Evolutionary conservation across 1,284 basidiomycete genomes (phyloP).

Genomic region (Clitocybe nebularis): DNA sequence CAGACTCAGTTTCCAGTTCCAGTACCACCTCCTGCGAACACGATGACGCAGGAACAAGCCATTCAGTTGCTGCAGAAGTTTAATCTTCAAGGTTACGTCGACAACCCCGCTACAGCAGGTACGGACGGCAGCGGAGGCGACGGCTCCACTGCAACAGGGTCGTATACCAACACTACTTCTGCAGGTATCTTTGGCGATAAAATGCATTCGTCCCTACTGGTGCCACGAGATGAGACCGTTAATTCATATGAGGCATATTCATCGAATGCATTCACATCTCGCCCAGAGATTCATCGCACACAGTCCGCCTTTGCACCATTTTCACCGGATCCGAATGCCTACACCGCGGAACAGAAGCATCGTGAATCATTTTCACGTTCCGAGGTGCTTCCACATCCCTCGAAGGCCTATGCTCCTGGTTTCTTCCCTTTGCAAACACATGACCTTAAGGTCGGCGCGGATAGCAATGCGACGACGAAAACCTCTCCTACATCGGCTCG

Average conservation of each 20-base stretch:
- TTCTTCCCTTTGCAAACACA: conserved; percentile 34
- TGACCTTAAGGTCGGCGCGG: conserved; percentile 23
- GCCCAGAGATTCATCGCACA: conserved; percentile 28
- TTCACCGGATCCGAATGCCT: conserved; percentile 53
- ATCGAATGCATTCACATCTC: conserved; percentile 20
- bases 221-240: conserved; percentile 10
- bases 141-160: conserved; percentile 16
- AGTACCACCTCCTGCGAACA: conserved; percentile 20
- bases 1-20: conserved; percentile 36
- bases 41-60: conserved; percentile 63
- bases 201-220: conserved; percentile 14
- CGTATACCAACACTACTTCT: conserved; percentile 7
- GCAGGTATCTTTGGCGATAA: conserved; percentile 12
- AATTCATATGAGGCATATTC: conserved; percentile 17
- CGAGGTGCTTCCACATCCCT: conserved; percentile 35
- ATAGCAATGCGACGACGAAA: conserved; percentile 24
- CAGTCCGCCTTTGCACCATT: conserved; percentile 53
- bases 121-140: conserved; percentile 15
- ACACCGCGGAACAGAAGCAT: conserved; percentile 27
- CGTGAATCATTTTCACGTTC: conserved; percentile 30
- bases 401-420: conserved; percentile 42
- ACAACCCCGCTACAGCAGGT: conserved; percentile 17
- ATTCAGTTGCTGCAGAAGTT: conserved; percentile 64
- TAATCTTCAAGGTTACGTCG: conserved; percentile 40
- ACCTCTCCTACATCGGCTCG: conserved; percentile 43